phyloP scores from a whole-genome alignment of 768 basidiomycete species.

The Naganishia antarctica region DNA sequence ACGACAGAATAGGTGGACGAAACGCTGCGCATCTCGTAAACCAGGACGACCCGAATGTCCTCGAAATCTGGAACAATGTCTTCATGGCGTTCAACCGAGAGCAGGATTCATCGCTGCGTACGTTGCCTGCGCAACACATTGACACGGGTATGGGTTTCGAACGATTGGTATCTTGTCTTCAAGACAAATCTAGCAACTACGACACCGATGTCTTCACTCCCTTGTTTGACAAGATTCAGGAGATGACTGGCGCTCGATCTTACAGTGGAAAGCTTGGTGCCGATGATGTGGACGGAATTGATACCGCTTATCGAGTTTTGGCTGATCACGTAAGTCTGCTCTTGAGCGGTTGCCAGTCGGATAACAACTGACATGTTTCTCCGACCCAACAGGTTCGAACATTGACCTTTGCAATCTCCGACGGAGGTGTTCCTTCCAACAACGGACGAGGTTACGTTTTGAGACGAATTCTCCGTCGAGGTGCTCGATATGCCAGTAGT shows the following conservation, averaged over 20 bases:
- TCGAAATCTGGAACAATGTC: constrained; percentile 97
- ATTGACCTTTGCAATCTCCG: constrained; percentile 88
- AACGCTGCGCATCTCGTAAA: constrained; percentile 91
- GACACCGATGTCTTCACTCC: constrained; percentile 94
- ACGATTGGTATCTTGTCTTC: constrained; percentile 87
- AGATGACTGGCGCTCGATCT: constrained; percentile 78
- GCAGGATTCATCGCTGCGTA: constrained; percentile 69
- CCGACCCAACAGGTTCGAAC: constrained; percentile 57
- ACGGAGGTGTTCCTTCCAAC: constrained; percentile 94
- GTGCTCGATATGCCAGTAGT: constrained; percentile 91
- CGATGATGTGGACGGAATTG: constrained; percentile 92
- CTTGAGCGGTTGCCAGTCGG: neutral
- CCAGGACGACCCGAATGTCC: constrained; percentile 89
- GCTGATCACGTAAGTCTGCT: constrained; percentile 71
- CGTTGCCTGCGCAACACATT: constrained; percentile 86
- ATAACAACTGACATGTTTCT: neutral
- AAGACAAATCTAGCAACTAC: constrained; percentile 89
- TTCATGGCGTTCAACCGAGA: constrained; percentile 99
- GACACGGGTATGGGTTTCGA: constrained; percentile 99
- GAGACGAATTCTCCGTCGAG: constrained; percentile 82
- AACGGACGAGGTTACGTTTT: constrained; percentile 97
- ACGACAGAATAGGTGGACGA: constrained; percentile 93
- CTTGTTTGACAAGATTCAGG: constrained; percentile 78
- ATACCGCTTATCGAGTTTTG: constrained; percentile 94
- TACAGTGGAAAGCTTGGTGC: constrained; percentile 87